A percentile compares a stretch with the other conserved stretches of the same genome.
Evolutionary conservation across 805 yeast genomes (phyloP).

Genomic region (Scheffersomyces coipomensis): DNA sequence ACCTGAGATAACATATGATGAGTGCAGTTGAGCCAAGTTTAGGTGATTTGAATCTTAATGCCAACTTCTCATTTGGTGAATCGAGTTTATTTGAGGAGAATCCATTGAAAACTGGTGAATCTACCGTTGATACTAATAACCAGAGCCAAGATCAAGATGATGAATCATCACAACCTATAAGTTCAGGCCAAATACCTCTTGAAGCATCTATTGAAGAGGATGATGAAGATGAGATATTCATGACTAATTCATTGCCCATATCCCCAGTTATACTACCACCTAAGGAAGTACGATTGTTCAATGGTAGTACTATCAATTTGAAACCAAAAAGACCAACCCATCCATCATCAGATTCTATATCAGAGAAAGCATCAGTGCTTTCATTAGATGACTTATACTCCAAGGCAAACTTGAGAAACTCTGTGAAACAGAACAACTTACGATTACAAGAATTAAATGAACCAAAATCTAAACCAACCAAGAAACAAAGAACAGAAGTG

Average conservation of each 20-base stretch:
- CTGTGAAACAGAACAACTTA: constrained; percentile 13
- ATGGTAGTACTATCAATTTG: constrained; percentile 15
- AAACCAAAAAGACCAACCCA: constrained; percentile 7
- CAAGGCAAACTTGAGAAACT: constrained; percentile 15
- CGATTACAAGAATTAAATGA: constrained; percentile 4
- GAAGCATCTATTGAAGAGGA: not conserved
- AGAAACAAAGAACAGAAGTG: constrained; percentile 9
- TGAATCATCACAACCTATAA: not conserved
- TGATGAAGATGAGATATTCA: not conserved
- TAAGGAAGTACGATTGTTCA: constrained; percentile 17
- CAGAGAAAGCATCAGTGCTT: constrained; percentile 10
- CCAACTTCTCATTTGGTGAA: constrained; percentile 1
- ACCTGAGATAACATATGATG: too few species aligned
- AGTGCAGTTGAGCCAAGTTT: not conserved
- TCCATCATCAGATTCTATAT: not conserved
- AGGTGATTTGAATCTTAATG: not conserved
- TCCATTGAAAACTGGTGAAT: not conserved
- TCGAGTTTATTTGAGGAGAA: constrained; percentile 5
- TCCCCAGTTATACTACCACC: not conserved
- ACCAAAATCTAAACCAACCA: not conserved
- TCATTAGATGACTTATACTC: constrained; percentile 18
- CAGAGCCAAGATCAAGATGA: not conserved
- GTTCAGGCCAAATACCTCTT: not conserved
- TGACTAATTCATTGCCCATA: not conserved
- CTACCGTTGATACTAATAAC: not conserved